phyloP scores from a whole-genome alignment of 345 rosid genomes.

The Eucalyptus sideroxylon region DNA sequence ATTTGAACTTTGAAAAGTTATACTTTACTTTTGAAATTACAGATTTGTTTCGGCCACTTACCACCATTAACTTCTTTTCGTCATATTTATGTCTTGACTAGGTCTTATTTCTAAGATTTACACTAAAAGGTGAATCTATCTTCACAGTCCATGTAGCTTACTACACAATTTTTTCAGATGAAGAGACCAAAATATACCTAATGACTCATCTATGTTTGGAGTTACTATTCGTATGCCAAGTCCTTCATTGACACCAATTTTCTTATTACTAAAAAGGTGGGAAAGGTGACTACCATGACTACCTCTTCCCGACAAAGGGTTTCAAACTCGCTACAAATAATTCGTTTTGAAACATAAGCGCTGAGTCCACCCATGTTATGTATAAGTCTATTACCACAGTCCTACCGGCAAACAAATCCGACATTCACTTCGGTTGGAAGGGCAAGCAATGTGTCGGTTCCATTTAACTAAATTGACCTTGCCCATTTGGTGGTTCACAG shows the following conservation, averaged over 20 bases:
- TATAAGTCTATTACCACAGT: neutral
- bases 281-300: neutral
- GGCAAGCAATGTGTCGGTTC: neutral
- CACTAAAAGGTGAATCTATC: neutral
- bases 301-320: neutral
- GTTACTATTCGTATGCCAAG: neutral
- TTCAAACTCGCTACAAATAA: neutral
- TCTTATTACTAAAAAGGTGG: neutral
- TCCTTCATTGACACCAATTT: neutral
- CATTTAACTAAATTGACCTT: neutral
- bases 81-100: neutral
- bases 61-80: neutral
- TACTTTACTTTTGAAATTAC: neutral
- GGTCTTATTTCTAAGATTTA: neutral
- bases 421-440: neutral
- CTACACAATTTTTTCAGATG: neutral
- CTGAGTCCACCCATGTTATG: neutral
- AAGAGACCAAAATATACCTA: neutral
- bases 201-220: too few relatives aligned
- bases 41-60: fast-evolving
- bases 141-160: neutral
- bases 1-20: neutral
- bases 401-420: neutral
- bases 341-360: neutral
- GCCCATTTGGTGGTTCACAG: neutral